Evolutionary conservation across 2,329 filamentous ascomycete genomes (phyloP).

Genomic region (Talaromyces rugulosus): DNA sequence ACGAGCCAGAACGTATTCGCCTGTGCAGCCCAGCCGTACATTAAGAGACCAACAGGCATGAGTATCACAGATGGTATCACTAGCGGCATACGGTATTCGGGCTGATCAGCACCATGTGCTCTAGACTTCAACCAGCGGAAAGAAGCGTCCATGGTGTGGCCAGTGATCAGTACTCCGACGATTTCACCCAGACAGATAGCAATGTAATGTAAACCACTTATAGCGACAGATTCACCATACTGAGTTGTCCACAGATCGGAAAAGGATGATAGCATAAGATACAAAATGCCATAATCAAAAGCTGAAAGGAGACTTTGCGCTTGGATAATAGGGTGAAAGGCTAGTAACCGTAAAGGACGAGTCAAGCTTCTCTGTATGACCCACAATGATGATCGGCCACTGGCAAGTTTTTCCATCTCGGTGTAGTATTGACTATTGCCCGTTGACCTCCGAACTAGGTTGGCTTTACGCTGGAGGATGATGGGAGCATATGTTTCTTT

Average conservation of each 20-base stretch:
- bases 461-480: slow-evolving; percentile 38
- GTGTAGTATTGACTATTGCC: slow-evolving; percentile 32
- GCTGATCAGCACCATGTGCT: slow-evolving; percentile 38
- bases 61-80: slow-evolving; percentile 54
- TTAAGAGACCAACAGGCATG: slow-evolving; percentile 53
- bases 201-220: slow-evolving; percentile 47
- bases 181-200: slow-evolving; percentile 44
- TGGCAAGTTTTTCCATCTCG: slow-evolving; percentile 32
- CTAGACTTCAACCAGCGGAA: slow-evolving; percentile 29
- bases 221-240: slow-evolving; percentile 47
- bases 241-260: slow-evolving; percentile 45
- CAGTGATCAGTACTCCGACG: slow-evolving; percentile 32
- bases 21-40: slow-evolving; percentile 57
- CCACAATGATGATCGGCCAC: slow-evolving; percentile 35
- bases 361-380: slow-evolving; percentile 52
- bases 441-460: slow-evolving; percentile 36
- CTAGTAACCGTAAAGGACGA: slow-evolving; percentile 52
- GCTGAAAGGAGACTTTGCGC: slow-evolving; percentile 48
- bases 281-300: slow-evolving; percentile 45
- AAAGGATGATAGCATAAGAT: slow-evolving; percentile 50
- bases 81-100: slow-evolving; percentile 50
- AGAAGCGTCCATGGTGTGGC: slow-evolving; percentile 22
- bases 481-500: slow-evolving; percentile 44
- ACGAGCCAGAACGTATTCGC: slow-evolving; percentile 54
- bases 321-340: slow-evolving; percentile 44